Base-by-base conservation (phyloP, 768 basidiomycete genomes). In the Lactarius akahatsu region DNA sequence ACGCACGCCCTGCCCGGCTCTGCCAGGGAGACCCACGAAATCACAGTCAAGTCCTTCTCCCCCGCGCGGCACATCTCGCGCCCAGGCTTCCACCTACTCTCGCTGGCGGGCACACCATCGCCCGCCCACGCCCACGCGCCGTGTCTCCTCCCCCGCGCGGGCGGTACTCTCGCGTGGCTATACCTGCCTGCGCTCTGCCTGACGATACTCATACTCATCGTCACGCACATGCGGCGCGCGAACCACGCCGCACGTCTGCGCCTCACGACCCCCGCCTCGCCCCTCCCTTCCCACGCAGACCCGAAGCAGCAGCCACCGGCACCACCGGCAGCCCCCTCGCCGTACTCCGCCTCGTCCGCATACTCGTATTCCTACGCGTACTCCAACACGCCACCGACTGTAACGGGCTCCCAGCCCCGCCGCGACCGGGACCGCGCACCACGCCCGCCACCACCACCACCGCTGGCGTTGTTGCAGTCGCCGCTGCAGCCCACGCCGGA, bases 31-130 rank as follows among this genome's bases (percentile, higher is more conserved):
- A 79, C 88, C 54, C 87, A 87, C 57, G 94, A 96, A 77, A 84
- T 94, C 26, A 95, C 94, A 1, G 80, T 96, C 65, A 96, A 94
- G 75, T 90, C 94, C 0, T 94, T 96, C 75, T 90, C 91, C 18
- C 85, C 87, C 67, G 86, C 87, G 16, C 82, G 82, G 62, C 88
- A 89, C 62, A 88, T 96, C 66, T 80, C 80, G 28, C 78, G 80
- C 40, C 92, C 94, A 2, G 95, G 95, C 3, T 91, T 96, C 75
- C 92, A 96, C 68, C 84, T 97, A 7, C 80, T 97, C 36, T 90
- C 92, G 0, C 78, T 89, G n/a, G 72, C 80, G 10, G 78, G 81
- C 41, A 68, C 73, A 0, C 59, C 67, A 59, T 66, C 76, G 30
- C 73, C 77, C 36, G 85, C 87, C 0, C 81, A 87, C 66, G 82